Percentiles rank a stretch among this genome's conserved stretches.
Evolutionary conservation across 2,329 filamentous ascomycete genomes (phyloP).

Genomic region (Boeremia exigua): DNA sequence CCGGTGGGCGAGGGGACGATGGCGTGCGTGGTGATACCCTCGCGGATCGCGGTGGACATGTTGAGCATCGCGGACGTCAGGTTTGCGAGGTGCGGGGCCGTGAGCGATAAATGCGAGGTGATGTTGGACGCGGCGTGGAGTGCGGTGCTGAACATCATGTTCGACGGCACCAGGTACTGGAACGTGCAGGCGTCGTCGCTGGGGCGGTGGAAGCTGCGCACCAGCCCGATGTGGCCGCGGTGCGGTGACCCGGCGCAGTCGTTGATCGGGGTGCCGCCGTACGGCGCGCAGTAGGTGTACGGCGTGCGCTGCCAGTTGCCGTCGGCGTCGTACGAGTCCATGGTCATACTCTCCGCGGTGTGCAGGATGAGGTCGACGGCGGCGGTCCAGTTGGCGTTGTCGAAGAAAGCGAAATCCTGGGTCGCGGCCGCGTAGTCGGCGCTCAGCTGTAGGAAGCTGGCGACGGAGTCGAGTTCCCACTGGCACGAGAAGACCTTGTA

Average conservation of each 20-base stretch:
- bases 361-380: conserved; percentile 53
- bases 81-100: conserved; percentile 25
- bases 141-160: conserved; percentile 76
- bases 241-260: conserved; percentile 58
- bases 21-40: conserved; percentile 52
- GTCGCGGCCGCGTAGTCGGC: conserved; percentile 56
- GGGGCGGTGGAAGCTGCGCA: conserved; percentile 57
- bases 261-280: conserved; percentile 58
- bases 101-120: conserved; percentile 53
- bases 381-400: conserved; percentile 52
- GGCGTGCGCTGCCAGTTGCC: conserved; percentile 53
- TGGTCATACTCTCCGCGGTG: conserved; percentile 54
- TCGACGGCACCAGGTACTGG: conserved; percentile 57
- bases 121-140: conserved; percentile 61
- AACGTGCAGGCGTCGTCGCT: conserved; percentile 58
- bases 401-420: conserved; percentile 55
- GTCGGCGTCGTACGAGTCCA: conserved; percentile 53
- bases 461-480: conserved; percentile 60
- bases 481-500: conserved; percentile 58
- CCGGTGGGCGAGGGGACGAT: conserved; percentile 47
- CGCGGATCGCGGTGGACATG: conserved; percentile 56
- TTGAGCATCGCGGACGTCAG: conserved; percentile 63
- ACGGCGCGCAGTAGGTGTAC: conserved; percentile 54
- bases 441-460: conserved; percentile 57
- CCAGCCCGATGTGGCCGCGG: conserved; percentile 54